Evolutionary conservation across 1,284 basidiomycete species (phyloP).

Genomic region (Trametes pubescens): DNA sequence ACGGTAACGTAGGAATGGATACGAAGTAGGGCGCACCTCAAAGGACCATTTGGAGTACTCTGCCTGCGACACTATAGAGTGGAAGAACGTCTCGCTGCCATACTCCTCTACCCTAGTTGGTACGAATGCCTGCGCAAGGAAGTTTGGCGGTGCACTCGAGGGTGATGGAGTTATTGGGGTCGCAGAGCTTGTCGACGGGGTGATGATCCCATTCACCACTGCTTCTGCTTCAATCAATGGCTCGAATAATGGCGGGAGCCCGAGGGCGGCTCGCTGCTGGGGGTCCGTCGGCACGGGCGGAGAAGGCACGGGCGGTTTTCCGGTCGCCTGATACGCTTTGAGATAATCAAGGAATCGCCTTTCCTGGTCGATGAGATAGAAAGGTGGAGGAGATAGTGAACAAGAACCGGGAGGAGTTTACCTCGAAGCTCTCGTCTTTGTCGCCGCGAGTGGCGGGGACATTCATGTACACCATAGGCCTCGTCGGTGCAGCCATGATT

Average conservation of each 20-base stretch:
- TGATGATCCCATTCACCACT: constrained; percentile 23
- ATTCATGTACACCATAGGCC: constrained; percentile 35
- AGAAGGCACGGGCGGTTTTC: constrained; percentile 51
- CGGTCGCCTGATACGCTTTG: constrained; percentile 51
- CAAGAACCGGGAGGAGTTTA: constrained; percentile 23
- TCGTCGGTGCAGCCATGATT: constrained; percentile 14
- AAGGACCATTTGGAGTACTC: constrained; percentile 47
- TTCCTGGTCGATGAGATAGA: constrained; percentile 47
- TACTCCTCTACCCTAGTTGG: constrained; percentile 21
- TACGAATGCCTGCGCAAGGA: constrained; percentile 47
- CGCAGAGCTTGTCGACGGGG: constrained; percentile 20
- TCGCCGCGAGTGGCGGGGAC: constrained; percentile 31
- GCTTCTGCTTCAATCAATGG: constrained; percentile 39
- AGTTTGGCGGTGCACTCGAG: constrained; percentile 39
- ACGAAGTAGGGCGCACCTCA: constrained; percentile 47
- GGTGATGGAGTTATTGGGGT: constrained; percentile 8
- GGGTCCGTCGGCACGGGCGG: constrained; percentile 50
- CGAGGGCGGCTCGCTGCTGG: constrained; percentile 46
- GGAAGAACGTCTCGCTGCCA: constrained; percentile 42
- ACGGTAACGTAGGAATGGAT: too few relatives aligned
- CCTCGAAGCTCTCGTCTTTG: constrained; percentile 43
- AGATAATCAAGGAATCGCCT: constrained; percentile 57
- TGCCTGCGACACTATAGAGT: constrained; percentile 47
- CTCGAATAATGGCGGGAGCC: constrained; percentile 55
- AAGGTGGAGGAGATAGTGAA: constrained; percentile 10